Percentiles rank a stretch among this genome's conserved stretches.
Conservation (phyloP, 768 basidiomycete species). For the Podaxis sp. region DNA sequence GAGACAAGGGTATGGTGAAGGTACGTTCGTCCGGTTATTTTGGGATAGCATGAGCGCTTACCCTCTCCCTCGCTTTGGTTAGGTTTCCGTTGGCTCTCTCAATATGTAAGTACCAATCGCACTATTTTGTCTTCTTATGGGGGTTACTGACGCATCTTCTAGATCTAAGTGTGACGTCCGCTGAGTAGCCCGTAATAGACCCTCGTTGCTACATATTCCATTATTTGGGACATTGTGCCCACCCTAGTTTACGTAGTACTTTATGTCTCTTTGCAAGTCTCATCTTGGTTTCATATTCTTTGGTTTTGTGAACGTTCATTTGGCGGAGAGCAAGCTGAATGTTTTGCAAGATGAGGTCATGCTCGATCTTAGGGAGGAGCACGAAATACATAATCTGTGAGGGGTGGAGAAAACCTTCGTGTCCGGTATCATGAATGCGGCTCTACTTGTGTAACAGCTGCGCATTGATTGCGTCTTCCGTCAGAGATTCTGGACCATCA, state of each 20-base stretch:
- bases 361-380: not conserved
- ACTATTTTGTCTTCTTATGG: not conserved
- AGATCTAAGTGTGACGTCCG: conserved; percentile 34
- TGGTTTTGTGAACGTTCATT: not conserved
- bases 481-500: conserved; percentile 81
- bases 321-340: not conserved
- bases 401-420: not conserved
- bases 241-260: conserved; percentile 12
- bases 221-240: conserved; percentile 11
- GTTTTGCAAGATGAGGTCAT: not conserved
- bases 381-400: not conserved
- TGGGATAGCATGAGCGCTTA: not conserved
- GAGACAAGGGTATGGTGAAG: conserved; percentile 98
- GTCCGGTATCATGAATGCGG: not conserved
- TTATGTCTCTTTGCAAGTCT: conserved; percentile 4
- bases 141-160: conserved; percentile 7
- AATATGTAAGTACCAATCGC: conserved; percentile 70
- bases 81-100: conserved; percentile 96
- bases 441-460: conserved; percentile 36
- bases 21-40: conserved; percentile 34
- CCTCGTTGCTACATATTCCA: conserved; percentile 9
- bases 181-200: conserved; percentile 6
- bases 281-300: not conserved
- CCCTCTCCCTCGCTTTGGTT: conserved; percentile 14
- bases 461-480: conserved; percentile 66